Evolutionary conservation across 1,284 basidiomycete species (phyloP).

Genomic region (Moesziomyces sp.): DNA sequence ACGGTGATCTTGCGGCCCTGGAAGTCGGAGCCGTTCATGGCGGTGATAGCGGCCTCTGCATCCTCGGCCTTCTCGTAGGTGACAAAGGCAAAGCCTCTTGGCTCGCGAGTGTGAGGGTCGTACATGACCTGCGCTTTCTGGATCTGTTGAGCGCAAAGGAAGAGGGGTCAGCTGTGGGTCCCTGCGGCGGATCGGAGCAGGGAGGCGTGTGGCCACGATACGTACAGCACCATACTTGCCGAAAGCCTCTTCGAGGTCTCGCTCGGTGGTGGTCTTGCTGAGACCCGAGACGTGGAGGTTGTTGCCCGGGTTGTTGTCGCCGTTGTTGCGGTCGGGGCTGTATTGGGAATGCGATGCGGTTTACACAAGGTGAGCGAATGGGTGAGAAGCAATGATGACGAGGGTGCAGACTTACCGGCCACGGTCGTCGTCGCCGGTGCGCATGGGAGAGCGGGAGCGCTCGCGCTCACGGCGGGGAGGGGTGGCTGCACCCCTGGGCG

Average conservation of each 20-base stretch:
- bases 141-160: conserved; percentile 64
- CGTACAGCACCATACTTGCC: conserved; percentile 87
- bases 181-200: neutral
- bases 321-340: conserved; percentile 67
- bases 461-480: conserved; percentile 55
- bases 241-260: conserved; percentile 87
- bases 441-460: conserved; percentile 43
- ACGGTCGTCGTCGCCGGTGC: conserved; percentile 37
- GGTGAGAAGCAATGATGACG: neutral
- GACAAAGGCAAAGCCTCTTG: conserved; percentile 97
- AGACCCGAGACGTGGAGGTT: conserved; percentile 95
- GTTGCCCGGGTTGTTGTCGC: conserved; percentile 84
- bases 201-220: conserved; percentile 46
- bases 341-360: neutral
- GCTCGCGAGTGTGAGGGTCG: conserved; percentile 94
- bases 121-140: conserved; percentile 89
- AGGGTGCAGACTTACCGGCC: conserved; percentile 38
- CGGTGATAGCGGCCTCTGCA: conserved; percentile 87
- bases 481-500: conserved; percentile 45
- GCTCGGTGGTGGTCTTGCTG: conserved; percentile 81
- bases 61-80: conserved; percentile 89
- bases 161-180: conserved; percentile 1
- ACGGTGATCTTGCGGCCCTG: conserved; percentile 87
- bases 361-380: neutral
- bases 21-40: conserved; percentile 82